phyloP scores from a whole-genome alignment of 306 rosid genomes.

The Casuarina cunninghamiana region DNA sequence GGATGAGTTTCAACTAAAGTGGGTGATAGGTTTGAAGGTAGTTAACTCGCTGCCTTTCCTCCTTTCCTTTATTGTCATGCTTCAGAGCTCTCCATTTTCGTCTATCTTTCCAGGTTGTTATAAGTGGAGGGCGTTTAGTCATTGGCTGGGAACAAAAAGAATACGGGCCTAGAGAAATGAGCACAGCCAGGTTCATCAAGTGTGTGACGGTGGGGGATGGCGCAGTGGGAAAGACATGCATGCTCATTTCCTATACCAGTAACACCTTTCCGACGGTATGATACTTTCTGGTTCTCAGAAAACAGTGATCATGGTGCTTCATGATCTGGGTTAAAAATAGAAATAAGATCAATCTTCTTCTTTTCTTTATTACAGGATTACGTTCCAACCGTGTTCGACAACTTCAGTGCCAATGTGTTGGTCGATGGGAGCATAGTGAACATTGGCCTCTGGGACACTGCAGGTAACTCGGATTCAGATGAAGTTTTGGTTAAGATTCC shows the following conservation, averaged over 20 bases:
- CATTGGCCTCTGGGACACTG: slow-evolving; percentile 80
- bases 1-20: slow-evolving; percentile 33
- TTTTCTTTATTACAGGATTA: slow-evolving; percentile 16
- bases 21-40: slow-evolving; percentile 40
- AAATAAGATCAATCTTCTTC: neutral
- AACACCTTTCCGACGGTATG: slow-evolving; percentile 28
- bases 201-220: slow-evolving; percentile 33
- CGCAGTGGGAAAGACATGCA: slow-evolving; percentile 30
- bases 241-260: slow-evolving; percentile 32
- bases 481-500: neutral
- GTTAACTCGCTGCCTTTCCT: slow-evolving; percentile 27
- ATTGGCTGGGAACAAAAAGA: neutral
- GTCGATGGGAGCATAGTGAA: slow-evolving; percentile 67
- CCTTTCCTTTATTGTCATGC: slow-evolving; percentile 7
- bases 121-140: neutral
- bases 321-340: neutral
- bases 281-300: neutral
- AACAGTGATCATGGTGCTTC: neutral
- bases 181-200: slow-evolving; percentile 25
- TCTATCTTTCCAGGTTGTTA: neutral
- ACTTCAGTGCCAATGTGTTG: slow-evolving; percentile 67
- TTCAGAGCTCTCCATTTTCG: neutral
- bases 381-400: slow-evolving; percentile 66
- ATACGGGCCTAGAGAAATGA: neutral
- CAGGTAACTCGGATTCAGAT: slow-evolving; percentile 37